Evolutionary conservation across 1,139 yeast genomes (phyloP).

Genomic region (Yamadazyma buinensis): DNA sequence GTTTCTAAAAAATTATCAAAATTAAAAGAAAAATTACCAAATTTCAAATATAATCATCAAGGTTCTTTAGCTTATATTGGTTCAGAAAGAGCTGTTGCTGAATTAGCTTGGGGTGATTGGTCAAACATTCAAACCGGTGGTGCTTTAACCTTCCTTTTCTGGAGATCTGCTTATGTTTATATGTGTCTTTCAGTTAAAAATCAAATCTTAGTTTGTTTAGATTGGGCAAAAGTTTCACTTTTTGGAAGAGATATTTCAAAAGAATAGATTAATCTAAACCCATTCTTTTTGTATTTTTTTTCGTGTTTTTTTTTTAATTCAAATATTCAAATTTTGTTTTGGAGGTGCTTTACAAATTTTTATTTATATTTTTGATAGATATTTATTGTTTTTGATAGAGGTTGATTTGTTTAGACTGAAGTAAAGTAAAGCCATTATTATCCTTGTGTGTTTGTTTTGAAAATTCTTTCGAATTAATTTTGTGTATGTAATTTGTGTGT

Average conservation of each 20-base stretch:
- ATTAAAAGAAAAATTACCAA: slow-evolving; percentile 47
- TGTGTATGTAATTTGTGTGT: no score
- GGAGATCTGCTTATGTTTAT: slow-evolving; percentile 91
- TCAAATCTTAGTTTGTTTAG: slow-evolving; percentile 78
- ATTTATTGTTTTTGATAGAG: no score
- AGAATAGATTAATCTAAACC: slow-evolving; percentile 31
- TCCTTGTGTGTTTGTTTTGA: no score
- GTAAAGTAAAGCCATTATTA: no score
- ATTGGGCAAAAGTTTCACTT: slow-evolving; percentile 82
- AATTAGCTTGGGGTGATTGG: slow-evolving; percentile 84
- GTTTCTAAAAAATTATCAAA: slow-evolving; percentile 37
- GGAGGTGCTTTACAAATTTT: no score
- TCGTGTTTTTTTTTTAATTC: no score
- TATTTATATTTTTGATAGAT: no score
- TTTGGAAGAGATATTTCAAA: slow-evolving; percentile 85
- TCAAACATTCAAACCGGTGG: slow-evolving; percentile 82
- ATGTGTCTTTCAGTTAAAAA: slow-evolving; percentile 90
- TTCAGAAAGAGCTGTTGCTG: slow-evolving; percentile 91
- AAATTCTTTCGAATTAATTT: no score
- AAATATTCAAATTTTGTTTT: no score
- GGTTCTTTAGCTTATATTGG: slow-evolving; percentile 85
- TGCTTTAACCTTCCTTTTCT: slow-evolving; percentile 80
- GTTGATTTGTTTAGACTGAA: no score
- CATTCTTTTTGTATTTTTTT: no score
- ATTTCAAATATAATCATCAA: slow-evolving; percentile 60